Conservation (phyloP, 352 stramenopile species). For the Peronospora farinosa region DNA sequence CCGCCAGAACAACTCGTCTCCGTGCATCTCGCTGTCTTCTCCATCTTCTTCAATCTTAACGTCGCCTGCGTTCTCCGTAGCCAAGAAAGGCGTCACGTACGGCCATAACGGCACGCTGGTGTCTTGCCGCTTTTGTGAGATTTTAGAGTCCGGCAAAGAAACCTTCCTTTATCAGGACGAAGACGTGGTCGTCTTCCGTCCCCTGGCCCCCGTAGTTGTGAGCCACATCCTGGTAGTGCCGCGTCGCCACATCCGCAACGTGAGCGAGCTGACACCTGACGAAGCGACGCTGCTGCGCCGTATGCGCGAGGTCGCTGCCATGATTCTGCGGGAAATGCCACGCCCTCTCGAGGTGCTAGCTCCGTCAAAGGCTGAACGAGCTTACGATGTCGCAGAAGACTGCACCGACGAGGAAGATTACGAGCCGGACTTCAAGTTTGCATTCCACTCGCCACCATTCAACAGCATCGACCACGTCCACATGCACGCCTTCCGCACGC, state of each 20-base stretch:
- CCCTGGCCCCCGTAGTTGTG: conserved; percentile 55
- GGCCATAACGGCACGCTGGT: conserved; percentile 48
- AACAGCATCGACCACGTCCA: conserved; percentile 89
- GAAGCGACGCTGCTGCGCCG: conserved; percentile 53
- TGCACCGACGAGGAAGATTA: conserved; percentile 22
- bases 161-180: conserved; percentile 81
- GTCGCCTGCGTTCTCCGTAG: conserved; percentile 33
- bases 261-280: conserved; percentile 66
- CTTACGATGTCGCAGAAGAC: conserved; percentile 11
- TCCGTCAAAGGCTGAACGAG: conserved; percentile 18
- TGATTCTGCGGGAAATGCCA: conserved; percentile 43
- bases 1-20: conserved; percentile 16
- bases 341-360: conserved; percentile 17
- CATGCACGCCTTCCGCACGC: conserved; percentile 79
- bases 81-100: conserved; percentile 77
- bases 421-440: conserved; percentile 58
- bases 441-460: conserved; percentile 81
- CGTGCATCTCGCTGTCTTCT: conserved; percentile 19
- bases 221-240: conserved; percentile 81
- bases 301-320: conserved; percentile 62
- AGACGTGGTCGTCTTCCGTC: conserved; percentile 67
- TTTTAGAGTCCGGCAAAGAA: conserved; percentile 51
- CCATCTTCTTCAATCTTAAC: conserved; percentile 21
- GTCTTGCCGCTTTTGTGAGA: conserved; percentile 82
- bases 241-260: conserved; percentile 78